Percentiles rank a stretch among this genome's conserved stretches.
phyloP scores from a whole-genome alignment of 2,329 filamentous ascomycete species.

The Geosmithia putterillii region DNA sequence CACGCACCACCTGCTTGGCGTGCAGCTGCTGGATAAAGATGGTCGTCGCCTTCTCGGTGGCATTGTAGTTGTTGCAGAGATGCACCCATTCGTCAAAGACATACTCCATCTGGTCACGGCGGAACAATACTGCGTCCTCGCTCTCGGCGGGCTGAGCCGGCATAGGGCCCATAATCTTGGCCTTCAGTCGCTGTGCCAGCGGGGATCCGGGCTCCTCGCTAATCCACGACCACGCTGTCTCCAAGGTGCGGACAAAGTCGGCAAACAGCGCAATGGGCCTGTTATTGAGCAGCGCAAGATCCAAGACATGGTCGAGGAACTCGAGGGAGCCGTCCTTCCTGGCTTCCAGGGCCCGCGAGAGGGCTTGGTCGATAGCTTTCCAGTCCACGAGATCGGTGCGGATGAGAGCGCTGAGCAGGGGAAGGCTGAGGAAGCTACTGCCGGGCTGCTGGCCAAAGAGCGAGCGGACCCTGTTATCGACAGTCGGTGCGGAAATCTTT shows the following conservation, averaged over 20 bases:
- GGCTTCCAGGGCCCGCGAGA: slow-evolving; percentile 60
- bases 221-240: slow-evolving; percentile 73
- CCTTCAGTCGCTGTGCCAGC: slow-evolving; percentile 59
- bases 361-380: slow-evolving; percentile 54
- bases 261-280: slow-evolving; percentile 68
- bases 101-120: slow-evolving; percentile 81
- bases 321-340: slow-evolving; percentile 62
- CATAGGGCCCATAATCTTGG: slow-evolving; percentile 36
- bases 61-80: slow-evolving; percentile 64
- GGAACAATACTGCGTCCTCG: slow-evolving; percentile 35
- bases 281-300: slow-evolving; percentile 67
- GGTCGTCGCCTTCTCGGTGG: slow-evolving; percentile 56
- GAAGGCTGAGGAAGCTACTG: slow-evolving; percentile 41
- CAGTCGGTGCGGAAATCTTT: slow-evolving; percentile 42
- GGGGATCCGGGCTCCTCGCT: slow-evolving; percentile 54
- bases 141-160: slow-evolving; percentile 23
- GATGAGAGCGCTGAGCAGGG: slow-evolving; percentile 43
- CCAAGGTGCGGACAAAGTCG: slow-evolving; percentile 74
- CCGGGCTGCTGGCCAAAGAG: slow-evolving; percentile 45
- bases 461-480: slow-evolving; percentile 42
- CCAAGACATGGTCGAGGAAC: slow-evolving; percentile 69
- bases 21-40: slow-evolving; percentile 82
- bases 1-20: slow-evolving; percentile 57
- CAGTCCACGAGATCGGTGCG: slow-evolving; percentile 51
- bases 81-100: slow-evolving; percentile 93